Conservation (phyloP, 495 filamentous ascomycete genomes). For the Hypoxylon fuscum region DNA sequence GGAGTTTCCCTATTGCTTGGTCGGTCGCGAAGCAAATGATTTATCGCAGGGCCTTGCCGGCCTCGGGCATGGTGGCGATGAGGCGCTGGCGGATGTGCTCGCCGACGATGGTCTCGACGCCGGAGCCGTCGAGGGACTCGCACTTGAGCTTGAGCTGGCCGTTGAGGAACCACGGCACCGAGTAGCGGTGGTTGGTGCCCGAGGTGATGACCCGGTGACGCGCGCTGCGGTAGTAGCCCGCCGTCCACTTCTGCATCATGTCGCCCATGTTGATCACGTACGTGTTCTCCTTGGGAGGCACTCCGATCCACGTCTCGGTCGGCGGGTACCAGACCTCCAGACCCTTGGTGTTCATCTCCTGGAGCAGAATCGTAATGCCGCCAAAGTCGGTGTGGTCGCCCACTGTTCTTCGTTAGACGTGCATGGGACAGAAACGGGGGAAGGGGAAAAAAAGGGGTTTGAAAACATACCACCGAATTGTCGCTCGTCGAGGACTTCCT, state of each 20-base stretch:
- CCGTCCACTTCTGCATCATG: conserved; percentile 37
- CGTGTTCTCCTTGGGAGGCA: conserved; percentile 47
- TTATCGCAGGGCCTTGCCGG: conserved; percentile 31
- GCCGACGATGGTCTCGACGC: conserved; percentile 33
- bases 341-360: conserved; percentile 52
- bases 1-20: neutral
- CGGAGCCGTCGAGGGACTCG: conserved; percentile 32
- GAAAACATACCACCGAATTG: conserved; percentile 50
- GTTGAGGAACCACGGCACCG: conserved; percentile 31
- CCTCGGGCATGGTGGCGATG: conserved; percentile 30
- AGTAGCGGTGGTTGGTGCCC: conserved; percentile 29
- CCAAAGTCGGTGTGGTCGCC: conserved; percentile 50
- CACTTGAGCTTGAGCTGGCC: conserved; percentile 34
- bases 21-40: neutral
- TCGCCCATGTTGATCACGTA: conserved; percentile 60
- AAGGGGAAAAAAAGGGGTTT: neutral
- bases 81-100: conserved; percentile 35
- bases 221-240: conserved; percentile 33
- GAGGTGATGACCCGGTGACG: conserved; percentile 36
- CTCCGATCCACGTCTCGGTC: conserved; percentile 50
- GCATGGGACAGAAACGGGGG: neutral
- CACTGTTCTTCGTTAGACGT: conserved; percentile 31
- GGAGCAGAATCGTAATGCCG: conserved; percentile 53
- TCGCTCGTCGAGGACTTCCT: conserved; percentile 43
- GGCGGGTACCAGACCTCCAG: conserved; percentile 55